Conservation (phyloP, 306 rosid genomes). For the Corylus americana region DNA sequence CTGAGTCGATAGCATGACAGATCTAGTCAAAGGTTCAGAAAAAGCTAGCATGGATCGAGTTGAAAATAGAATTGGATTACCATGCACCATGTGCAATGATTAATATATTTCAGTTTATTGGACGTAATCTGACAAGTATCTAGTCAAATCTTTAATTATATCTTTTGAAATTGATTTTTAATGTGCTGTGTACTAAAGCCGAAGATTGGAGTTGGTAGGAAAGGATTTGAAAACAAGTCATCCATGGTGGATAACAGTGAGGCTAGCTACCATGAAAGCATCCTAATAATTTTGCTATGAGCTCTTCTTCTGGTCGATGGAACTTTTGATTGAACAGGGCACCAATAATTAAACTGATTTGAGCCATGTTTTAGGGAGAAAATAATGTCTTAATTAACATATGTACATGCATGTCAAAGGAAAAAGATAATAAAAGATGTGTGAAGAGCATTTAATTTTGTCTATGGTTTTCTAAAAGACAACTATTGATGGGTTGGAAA, state of each 20-base stretch:
- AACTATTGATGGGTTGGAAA: conserved; percentile 30
- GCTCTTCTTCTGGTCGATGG: neutral
- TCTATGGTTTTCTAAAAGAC: conserved; percentile 6
- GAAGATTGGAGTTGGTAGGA: conserved; percentile 32
- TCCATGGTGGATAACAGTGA: neutral
- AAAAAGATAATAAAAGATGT: neutral
- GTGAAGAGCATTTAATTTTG: neutral
- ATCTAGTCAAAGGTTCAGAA: neutral
- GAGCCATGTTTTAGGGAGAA: neutral
- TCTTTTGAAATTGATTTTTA: neutral
- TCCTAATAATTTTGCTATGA: neutral
- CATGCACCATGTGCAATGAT: neutral
- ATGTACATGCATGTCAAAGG: neutral
- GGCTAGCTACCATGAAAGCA: neutral
- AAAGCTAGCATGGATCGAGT: neutral
- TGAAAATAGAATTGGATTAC: conserved; percentile 1
- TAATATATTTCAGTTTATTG: conserved; percentile 1
- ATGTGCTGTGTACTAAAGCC: conserved; percentile 8
- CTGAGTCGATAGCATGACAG: neutral
- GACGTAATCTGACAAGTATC: conserved; percentile 10
- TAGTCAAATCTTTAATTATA: conserved; percentile 16
- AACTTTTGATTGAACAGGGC: too few species aligned
- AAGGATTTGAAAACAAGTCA: neutral
- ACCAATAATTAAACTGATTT: neutral
- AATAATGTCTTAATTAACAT: neutral